Evolutionary conservation across 2,329 filamentous ascomycete species (phyloP).

Genomic region (Alternaria sp.): DNA sequence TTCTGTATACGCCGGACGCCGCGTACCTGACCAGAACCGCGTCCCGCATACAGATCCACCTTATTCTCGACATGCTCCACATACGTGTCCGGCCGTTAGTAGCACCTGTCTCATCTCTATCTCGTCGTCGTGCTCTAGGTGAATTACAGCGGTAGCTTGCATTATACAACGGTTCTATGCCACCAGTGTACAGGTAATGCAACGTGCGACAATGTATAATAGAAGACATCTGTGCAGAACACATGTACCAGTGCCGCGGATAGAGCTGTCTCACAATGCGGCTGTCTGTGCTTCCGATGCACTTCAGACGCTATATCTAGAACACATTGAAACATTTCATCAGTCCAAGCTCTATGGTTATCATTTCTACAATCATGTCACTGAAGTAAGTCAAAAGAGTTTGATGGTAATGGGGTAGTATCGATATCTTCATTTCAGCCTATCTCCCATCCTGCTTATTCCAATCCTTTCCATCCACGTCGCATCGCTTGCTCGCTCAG

Average conservation of each 20-base stretch:
- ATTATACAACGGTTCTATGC: not conserved
- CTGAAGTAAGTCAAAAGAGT: not conserved
- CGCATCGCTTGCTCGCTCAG: constrained; percentile 1
- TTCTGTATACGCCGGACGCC: constrained; percentile 3
- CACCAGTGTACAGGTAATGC: not conserved
- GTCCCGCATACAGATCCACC: not conserved
- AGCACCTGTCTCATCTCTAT: not conserved
- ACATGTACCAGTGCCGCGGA: not conserved
- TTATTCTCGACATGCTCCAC: not conserved
- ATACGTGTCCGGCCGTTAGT: not conserved
- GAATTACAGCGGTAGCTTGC: constrained; percentile 1
- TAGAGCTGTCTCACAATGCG: not conserved
- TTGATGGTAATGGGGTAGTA: not conserved
- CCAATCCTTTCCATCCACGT: not conserved
- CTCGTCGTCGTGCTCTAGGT: not conserved
- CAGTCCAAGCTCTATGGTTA: not conserved
- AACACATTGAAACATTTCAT: not conserved
- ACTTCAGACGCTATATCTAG: not conserved
- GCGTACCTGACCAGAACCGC: not conserved
- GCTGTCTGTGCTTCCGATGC: not conserved
- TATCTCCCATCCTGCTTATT: not conserved
- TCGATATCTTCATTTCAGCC: constrained; percentile 7
- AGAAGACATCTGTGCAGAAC: not conserved
- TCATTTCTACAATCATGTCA: not conserved
- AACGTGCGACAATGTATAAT: not conserved